A percentile compares a stretch with the other conserved stretches of the same genome.
These are phyloP conservation scores for Pythium oligandrum DNA, from an alignment of 352 stramenopile species.

Conservation along the genomic window DNA sequence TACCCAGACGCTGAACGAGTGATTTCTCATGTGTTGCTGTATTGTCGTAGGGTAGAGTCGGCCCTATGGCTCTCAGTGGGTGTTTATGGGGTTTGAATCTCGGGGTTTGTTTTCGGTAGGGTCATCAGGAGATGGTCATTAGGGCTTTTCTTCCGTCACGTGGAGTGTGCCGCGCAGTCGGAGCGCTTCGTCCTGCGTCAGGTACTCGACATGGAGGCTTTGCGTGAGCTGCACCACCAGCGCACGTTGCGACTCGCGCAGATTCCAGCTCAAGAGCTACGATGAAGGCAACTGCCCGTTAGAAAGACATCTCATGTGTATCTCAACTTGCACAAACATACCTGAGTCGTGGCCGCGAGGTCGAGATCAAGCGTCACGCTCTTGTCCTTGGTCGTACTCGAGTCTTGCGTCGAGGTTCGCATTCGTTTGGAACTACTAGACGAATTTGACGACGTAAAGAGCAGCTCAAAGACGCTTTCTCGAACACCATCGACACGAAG, in stretches of 20 bases:
- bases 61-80: no score
- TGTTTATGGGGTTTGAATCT: no score
- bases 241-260: conserved; percentile 14
- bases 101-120: no score
- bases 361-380: conserved; percentile 17
- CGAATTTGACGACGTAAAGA: conserved; percentile 25
- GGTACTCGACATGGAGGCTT: conserved; percentile 18
- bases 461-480: conserved; percentile 48
- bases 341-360: conserved; percentile 8
- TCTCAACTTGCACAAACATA: conserved; percentile 3
- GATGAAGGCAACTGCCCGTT: not conserved
- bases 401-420: no score
- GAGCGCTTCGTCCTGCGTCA: conserved; percentile 16
- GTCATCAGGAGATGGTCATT: no score
- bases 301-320: not conserved
- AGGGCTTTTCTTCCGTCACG: no score
- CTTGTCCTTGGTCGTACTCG: conserved; percentile 12
- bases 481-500: conserved; percentile 62
- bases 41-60: no score
- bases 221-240: conserved; percentile 12
- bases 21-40: no score
- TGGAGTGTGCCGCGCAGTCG: no score
- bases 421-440: not conserved
- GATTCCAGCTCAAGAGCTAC: conserved; percentile 16
- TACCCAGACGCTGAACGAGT: no score